Evolutionary conservation across 805 yeast species (phyloP), one percentile per base, ranked within the genome.

Genomic region (Saccharomycopsis fibuligera): DNA sequence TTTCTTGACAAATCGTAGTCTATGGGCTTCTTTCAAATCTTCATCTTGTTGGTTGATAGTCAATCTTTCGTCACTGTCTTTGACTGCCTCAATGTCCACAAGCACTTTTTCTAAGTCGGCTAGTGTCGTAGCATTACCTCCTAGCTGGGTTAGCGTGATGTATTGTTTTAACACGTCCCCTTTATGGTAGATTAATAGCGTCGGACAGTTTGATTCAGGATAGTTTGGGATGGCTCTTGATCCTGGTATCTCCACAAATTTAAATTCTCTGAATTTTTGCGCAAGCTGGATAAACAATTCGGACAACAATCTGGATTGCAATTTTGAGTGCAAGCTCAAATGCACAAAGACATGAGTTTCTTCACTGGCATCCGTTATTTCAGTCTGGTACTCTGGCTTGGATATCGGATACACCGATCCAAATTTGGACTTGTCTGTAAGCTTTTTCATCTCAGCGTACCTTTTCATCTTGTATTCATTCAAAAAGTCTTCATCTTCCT

Each of bases 191-290:
- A 93, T 76, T 44, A 93, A 72, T 5, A 93, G 68, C 0, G 99
- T 93, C 2, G 99, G 99, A 58, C 96, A 85, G 68, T 87, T 90
- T 29, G 75, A 63, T 23, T 86, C 91, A 1, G 99, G 97, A 63
- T 90, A 93, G 60, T 83, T 81, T 60, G 91, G 98, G 55, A 90
- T 84, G 45, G 97, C 96, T 64, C 96, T 79, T 50, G 78, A 74
- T 22, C 86, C 96, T n/a, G 86, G 83, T 43, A 93, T 93, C 57
- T 93, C 96, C 38, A 88, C 91, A 61, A 93, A 86, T 65, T 93
- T 93, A 57, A 91, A 66, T 60, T 93, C 96, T 21, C 78, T 76
- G 62, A 78, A 91, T 58, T 78, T 83, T 1, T 66, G 60, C 0
- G 98, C 93, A 14, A 79, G 62, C 14, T 72, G 65, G 9, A 61